A percentile compares a stretch with the other conserved stretches of the same genome.
Evolutionary conservation across 305 asterid genomes (phyloP).

Genomic region (Solanum hybrid): DNA sequence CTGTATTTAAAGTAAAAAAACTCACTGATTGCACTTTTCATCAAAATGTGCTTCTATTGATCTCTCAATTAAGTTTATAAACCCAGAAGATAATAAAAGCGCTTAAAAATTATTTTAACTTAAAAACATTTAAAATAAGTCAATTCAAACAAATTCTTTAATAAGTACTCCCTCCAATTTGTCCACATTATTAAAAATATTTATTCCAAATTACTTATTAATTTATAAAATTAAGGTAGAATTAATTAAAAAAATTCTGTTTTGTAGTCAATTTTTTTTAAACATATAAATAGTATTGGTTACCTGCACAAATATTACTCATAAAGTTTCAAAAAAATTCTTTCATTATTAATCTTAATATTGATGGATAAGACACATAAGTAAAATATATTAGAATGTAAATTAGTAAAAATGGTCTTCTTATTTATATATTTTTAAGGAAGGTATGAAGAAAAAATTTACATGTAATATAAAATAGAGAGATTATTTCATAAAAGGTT

Average conservation of each 20-base stretch:
- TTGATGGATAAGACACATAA: not conserved
- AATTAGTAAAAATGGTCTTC: not conserved
- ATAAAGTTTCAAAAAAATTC: not conserved
- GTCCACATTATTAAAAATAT: not conserved
- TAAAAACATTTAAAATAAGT: not conserved
- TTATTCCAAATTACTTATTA: not conserved
- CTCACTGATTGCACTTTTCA: not conserved
- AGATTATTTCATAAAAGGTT: not conserved
- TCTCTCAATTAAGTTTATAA: not conserved
- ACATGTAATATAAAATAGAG: not conserved
- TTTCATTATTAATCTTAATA: not conserved
- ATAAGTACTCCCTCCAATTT: not conserved
- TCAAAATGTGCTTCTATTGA: not conserved
- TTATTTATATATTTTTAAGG: not conserved
- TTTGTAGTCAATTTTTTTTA: not conserved
- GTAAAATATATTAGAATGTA: not conserved
- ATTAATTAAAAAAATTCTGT: not conserved
- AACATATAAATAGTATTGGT: not conserved
- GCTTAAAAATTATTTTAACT: not conserved
- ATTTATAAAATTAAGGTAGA: not conserved
- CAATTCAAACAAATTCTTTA: not conserved
- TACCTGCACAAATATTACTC: not conserved
- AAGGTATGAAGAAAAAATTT: not conserved
- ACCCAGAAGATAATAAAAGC: too few species aligned
- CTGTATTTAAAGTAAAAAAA: not conserved